Conservation (phyloP, 306 rosid species). For the Hylodesmum podocarpum region DNA sequence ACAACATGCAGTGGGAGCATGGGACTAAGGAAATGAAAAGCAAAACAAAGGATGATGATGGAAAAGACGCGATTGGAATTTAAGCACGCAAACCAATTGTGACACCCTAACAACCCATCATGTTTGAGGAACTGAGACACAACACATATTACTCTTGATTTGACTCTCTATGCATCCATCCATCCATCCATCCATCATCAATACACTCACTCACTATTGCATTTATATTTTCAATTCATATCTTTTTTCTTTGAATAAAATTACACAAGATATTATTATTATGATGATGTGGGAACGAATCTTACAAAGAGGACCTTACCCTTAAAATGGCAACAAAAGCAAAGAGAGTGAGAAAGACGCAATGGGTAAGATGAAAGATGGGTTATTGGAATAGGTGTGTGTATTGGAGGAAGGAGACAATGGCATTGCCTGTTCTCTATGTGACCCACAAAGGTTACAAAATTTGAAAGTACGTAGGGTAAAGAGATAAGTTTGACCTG, state of each 20-base stretch:
- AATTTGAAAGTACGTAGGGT: constrained; percentile 15
- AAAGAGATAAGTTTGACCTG: constrained; percentile 33
- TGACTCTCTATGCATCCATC: constrained; percentile 14
- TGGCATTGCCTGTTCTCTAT: background rate
- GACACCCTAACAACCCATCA: constrained; percentile 95
- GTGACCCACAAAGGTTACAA: constrained; percentile 10
- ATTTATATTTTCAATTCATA: background rate
- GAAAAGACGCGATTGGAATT: constrained; percentile 57
- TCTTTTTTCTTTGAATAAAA: no score
- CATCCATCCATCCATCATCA: background rate
- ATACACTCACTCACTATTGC: background rate
- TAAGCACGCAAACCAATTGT: constrained; percentile 43
- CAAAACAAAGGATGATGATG: no score
- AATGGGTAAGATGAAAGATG: background rate
- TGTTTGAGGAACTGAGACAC: constrained; percentile 64
- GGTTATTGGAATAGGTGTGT: background rate
- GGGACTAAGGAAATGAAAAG: constrained; percentile 20
- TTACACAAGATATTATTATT: no score
- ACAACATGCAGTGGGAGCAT: constrained; percentile 30
- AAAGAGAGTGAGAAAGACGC: background rate
- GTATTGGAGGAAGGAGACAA: constrained; percentile 1
- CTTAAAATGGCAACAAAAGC: constrained; percentile 25
- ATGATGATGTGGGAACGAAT: constrained; percentile 31
- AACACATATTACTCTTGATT: constrained; percentile 27
- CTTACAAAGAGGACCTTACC: constrained; percentile 17